Conservation (phyloP, 2,329 filamentous ascomycete genomes). For the Trichoderma sp. region DNA sequence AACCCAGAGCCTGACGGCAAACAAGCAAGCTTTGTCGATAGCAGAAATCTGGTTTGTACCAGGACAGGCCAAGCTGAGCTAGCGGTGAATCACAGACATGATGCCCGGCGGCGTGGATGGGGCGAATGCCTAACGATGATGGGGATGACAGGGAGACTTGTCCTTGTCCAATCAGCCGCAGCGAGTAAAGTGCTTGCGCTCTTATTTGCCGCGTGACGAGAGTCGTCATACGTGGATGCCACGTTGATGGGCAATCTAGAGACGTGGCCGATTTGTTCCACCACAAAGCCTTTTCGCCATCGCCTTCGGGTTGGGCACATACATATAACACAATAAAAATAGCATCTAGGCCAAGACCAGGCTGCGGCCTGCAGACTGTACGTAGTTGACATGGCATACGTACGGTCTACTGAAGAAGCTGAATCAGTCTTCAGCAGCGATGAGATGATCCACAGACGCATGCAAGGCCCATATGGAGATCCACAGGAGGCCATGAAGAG, state of each 20-base stretch:
- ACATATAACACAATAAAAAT: background rate
- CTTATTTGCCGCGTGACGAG: background rate
- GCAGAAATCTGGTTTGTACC: background rate
- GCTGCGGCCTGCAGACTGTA: background rate
- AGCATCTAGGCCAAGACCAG: background rate
- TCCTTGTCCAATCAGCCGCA: background rate
- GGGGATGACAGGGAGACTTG: background rate
- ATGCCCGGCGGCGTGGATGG: background rate
- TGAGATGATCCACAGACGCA: background rate
- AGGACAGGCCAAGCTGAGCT: background rate
- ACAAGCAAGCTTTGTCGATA: background rate
- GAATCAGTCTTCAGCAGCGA: background rate
- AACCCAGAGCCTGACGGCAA: background rate
- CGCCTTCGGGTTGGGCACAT: background rate
- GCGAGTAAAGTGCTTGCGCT: background rate
- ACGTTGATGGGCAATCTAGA: background rate
- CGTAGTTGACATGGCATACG: background rate
- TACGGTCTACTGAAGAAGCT: background rate
- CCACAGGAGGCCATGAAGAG: background rate
- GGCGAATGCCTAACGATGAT: background rate
- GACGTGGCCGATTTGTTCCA: background rate
- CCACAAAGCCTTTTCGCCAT: background rate
- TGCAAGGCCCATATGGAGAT: background rate
- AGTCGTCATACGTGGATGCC: background rate
- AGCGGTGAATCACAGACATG: conserved; percentile 8